Evolutionary conservation across 1,284 basidiomycete species (phyloP), one percentile per base, ranked within the genome.

Genomic region (Cutaneotrichosporon sp.): DNA sequence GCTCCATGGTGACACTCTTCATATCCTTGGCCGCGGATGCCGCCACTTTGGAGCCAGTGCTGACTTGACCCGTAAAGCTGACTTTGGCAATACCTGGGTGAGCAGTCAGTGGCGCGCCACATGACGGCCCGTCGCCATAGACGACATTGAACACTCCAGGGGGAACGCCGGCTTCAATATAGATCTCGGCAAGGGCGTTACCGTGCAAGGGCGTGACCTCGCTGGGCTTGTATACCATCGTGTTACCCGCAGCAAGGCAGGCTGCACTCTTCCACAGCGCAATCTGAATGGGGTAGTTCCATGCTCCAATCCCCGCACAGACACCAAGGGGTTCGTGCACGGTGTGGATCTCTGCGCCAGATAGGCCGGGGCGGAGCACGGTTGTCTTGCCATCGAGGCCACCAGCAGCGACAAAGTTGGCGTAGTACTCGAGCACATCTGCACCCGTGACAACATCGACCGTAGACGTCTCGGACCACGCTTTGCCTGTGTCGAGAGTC

Each of bases 201-300:
- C 23, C 58, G 36, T 56, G 54, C 42, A 59, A 38, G 4, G 58
- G 58, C 4, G 54, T 56, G 4, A 56, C 54, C 46, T 59, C 58
- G 30, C 42, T 45, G 2, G 58, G 58, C 49, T 59, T 59, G 58
- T 56, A 56, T 13, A 59, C 58, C 52, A 59, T 59, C 7, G 39
- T 45, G 49, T 59, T 59, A 17, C 58, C 58, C 2, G 55, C 55
- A 3, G 55, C 54, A 20, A 59, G 52, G 20, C 54, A 56, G 1
- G 58, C 54, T 1, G 54, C 58, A 8, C 38, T 43, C 49, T 59
- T 59, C 54, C 58, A 56, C 46, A 56, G 43, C 35, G 58, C 58
- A 35, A 56, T 56, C 46, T 56, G 54, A 44, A 56, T 51, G 14
- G 60, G 60, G n/a, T 59, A 62, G 58, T 62, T 62, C 57, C 58